Conservation (phyloP, 768 basidiomycete genomes). For the Leucocoprinus birnbaumii region DNA sequence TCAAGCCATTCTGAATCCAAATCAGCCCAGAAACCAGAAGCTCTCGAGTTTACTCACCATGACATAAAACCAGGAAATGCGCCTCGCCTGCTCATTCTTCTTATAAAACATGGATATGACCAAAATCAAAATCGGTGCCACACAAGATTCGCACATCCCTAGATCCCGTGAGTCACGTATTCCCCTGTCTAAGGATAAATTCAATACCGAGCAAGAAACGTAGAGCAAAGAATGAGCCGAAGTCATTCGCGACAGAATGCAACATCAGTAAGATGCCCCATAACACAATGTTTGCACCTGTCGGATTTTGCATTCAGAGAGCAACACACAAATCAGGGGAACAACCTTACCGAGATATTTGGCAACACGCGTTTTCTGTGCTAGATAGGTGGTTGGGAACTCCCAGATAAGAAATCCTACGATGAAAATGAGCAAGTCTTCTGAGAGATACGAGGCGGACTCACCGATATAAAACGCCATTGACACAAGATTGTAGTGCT, state of each 20-base stretch:
- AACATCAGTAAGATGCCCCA: constrained; percentile 63
- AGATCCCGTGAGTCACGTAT: neutral
- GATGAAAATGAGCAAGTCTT: neutral
- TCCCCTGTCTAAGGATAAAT: neutral
- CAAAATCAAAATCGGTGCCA: constrained; percentile 59
- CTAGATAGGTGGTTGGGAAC: constrained; percentile 64
- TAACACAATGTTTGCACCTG: constrained; percentile 54
- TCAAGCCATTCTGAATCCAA: constrained; percentile 48
- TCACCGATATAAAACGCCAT: constrained; percentile 62
- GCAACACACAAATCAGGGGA: neutral
- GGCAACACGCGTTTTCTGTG: constrained; percentile 56
- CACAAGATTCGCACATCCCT: constrained; percentile 71
- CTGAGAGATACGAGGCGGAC: neutral
- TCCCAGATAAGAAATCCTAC: constrained; percentile 58
- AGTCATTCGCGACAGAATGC: constrained; percentile 53
- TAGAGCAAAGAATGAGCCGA: constrained; percentile 60
- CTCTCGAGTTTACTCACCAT: constrained; percentile 37
- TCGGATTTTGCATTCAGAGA: neutral
- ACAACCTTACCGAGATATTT: constrained; percentile 53
- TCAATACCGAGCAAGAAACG: constrained; percentile 55
- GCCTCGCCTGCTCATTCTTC: constrained; percentile 62
- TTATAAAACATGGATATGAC: constrained; percentile 69
- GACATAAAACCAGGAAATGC: constrained; percentile 66
- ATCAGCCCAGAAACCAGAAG: neutral
- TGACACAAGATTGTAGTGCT: constrained; percentile 64